Evolutionary conservation across 2,329 filamentous ascomycete genomes (phyloP).

Genomic region (Stachybotrys chlorohalonatus): DNA sequence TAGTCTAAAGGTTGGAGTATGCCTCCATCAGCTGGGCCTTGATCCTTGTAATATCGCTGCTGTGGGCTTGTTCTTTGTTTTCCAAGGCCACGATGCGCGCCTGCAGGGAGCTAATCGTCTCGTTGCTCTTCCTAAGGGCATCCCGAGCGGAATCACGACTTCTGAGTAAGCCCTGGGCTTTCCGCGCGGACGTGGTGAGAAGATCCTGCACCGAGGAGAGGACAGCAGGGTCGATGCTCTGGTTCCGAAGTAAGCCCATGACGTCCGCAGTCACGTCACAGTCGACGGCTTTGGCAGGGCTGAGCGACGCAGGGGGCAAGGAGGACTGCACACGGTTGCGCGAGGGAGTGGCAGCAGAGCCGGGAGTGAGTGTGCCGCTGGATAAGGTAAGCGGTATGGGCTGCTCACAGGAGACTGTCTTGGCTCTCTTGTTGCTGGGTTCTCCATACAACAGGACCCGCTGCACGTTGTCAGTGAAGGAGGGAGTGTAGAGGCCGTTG

Average conservation of each 20-base stretch:
- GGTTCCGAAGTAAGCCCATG: slow-evolving; percentile 36
- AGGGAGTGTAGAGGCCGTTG: slow-evolving; percentile 20
- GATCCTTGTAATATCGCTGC: slow-evolving; percentile 9
- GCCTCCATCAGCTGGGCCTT: not conserved
- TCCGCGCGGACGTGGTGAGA: slow-evolving; percentile 47
- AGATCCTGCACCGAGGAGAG: slow-evolving; percentile 29
- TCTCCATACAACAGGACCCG: not conserved
- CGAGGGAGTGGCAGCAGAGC: slow-evolving; percentile 2
- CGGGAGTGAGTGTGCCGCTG: slow-evolving; percentile 8
- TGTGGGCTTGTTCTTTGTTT: slow-evolving; percentile 20
- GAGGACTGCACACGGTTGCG: not conserved
- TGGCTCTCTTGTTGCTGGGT: slow-evolving; percentile 18
- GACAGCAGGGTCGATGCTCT: slow-evolving; percentile 27
- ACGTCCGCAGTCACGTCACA: slow-evolving; percentile 36
- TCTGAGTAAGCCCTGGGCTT: slow-evolving; percentile 49
- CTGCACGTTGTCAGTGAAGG: not conserved
- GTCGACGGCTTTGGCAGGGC: slow-evolving; percentile 6
- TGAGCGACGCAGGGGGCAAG: slow-evolving; percentile 2
- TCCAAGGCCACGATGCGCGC: slow-evolving; percentile 28
- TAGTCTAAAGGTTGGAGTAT: not conserved
- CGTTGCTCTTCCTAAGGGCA: slow-evolving; percentile 53
- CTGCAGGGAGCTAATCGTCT: slow-evolving; percentile 26
- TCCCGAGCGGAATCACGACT: slow-evolving; percentile 59
- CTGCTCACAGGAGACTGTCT: slow-evolving; percentile 20
- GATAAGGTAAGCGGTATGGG: not conserved